Conservation (phyloP, 2,329 filamentous ascomycete genomes). For the Exophiala sp. region DNA sequence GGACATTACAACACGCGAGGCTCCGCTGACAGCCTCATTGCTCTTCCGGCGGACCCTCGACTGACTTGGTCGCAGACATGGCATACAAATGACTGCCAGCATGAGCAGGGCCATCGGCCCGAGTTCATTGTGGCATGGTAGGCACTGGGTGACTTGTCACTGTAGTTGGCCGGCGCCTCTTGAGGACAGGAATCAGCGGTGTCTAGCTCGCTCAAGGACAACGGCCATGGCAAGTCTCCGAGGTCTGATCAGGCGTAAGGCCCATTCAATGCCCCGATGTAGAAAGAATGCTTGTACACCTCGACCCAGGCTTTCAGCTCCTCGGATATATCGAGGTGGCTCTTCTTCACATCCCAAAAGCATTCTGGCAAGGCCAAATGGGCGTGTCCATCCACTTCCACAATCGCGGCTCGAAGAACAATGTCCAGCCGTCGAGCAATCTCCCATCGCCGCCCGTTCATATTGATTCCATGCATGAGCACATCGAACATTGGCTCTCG, state of each 20-base stretch:
- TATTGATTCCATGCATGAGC: constrained; percentile 29
- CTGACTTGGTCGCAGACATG: no score
- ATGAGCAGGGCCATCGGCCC: no score
- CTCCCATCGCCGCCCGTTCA: constrained; percentile 28
- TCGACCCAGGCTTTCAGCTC: constrained; percentile 24
- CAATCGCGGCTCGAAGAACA: constrained; percentile 25
- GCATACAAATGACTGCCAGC: no score
- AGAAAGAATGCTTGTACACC: constrained; percentile 19
- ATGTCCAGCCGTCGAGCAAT: constrained; percentile 25
- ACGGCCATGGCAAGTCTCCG: no score
- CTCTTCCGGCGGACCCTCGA: no score
- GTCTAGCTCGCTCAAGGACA: no score
- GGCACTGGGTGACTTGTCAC: no score
- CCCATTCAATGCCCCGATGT: constrained; percentile 21
- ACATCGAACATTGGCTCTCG: constrained; percentile 26
- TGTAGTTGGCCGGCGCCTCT: no score
- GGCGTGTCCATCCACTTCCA: constrained; percentile 20
- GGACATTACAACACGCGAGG: no score
- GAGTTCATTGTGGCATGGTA: no score
- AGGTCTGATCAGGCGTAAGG: constrained; percentile 15
- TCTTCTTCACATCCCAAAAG: constrained; percentile 23
- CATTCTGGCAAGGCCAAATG: constrained; percentile 3
- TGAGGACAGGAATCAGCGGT: no score
- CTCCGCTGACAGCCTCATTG: no score
- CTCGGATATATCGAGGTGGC: constrained; percentile 26